These are phyloP conservation scores for Tremella yokohamensis DNA, from an alignment of 768 basidiomycete genomes.

Conservation along the genomic window DNA sequence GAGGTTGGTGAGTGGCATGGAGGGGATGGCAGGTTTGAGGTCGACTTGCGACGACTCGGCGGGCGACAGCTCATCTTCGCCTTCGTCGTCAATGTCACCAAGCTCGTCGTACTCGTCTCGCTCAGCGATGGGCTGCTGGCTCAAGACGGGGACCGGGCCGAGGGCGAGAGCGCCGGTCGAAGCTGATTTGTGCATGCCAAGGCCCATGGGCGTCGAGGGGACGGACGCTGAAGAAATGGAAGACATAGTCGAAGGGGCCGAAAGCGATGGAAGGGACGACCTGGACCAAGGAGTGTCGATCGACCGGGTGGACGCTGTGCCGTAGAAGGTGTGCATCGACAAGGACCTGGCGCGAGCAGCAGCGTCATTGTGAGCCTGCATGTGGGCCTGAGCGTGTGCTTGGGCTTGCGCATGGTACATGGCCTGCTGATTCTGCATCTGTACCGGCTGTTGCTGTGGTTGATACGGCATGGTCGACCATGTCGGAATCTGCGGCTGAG, in stretches of 20 bases:
- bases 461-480: neutral
- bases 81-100: conserved; percentile 6
- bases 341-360: conserved; percentile 10
- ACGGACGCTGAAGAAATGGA: conserved; percentile 17
- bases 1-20: conserved; percentile 38
- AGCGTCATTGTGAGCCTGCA: conserved; percentile 30
- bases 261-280: neutral
- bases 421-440: conserved; percentile 11
- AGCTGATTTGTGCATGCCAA: conserved; percentile 8
- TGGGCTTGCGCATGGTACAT: conserved; percentile 24
- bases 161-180: conserved; percentile 4
- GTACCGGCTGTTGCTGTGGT: neutral
- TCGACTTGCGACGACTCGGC: conserved; percentile 17
- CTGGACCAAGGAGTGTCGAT: conserved; percentile 12
- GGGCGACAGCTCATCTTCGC: conserved; percentile 1
- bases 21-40: conserved; percentile 25
- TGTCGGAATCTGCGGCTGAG: neutral
- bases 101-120: conserved; percentile 11
- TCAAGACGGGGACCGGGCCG: neutral
- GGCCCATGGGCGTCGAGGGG: conserved; percentile 24
- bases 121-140: conserved; percentile 17
- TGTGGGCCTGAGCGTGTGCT: conserved; percentile 36
- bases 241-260: conserved; percentile 14
- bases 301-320: conserved; percentile 7
- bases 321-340: conserved; percentile 1